Conservation (phyloP, 371 early-diverging fungal species). For the Lichtheimia hyalospora region DNA sequence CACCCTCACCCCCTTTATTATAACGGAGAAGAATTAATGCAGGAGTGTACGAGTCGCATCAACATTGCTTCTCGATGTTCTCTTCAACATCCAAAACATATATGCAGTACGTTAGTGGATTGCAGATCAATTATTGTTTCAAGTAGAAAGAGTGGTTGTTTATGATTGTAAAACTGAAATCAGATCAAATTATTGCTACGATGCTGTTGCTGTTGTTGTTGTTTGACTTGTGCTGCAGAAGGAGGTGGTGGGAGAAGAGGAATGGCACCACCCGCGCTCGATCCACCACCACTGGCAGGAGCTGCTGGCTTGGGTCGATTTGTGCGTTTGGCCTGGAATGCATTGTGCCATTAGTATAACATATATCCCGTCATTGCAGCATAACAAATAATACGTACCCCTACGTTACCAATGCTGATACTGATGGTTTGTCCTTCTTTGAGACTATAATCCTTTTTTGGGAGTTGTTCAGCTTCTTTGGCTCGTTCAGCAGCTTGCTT, state of each 20-base stretch:
- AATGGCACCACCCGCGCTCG: conserved; percentile 22
- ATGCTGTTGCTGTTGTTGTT: conserved; percentile 39
- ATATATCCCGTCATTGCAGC: neutral
- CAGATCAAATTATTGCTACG: conserved; percentile 9
- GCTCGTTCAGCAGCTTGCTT: conserved; percentile 49
- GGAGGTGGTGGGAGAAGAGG: conserved; percentile 56
- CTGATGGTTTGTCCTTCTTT: conserved; percentile 88
- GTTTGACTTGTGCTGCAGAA: conserved; percentile 53
- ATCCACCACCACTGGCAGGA: neutral
- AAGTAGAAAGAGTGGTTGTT: too few species aligned
- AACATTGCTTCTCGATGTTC: too few species aligned
- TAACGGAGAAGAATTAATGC: too few species aligned
- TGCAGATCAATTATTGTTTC: too few species aligned
- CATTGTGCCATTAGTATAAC: too few species aligned
- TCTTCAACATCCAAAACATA: too few species aligned
- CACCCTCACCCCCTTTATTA: too few species aligned
- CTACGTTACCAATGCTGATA: conserved; percentile 72
- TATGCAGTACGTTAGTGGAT: too few species aligned
- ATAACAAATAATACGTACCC: conserved; percentile 22
- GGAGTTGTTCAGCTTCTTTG: conserved; percentile 48
- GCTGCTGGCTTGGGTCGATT: neutral
- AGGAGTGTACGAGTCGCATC: too few species aligned
- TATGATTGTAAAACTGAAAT: neutral
- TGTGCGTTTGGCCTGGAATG: conserved; percentile 3
- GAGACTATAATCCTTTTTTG: conserved; percentile 77